These are phyloP conservation scores for Avicennia marina DNA, from an alignment of 257 asterid genomes.

Conservation along the genomic window DNA sequence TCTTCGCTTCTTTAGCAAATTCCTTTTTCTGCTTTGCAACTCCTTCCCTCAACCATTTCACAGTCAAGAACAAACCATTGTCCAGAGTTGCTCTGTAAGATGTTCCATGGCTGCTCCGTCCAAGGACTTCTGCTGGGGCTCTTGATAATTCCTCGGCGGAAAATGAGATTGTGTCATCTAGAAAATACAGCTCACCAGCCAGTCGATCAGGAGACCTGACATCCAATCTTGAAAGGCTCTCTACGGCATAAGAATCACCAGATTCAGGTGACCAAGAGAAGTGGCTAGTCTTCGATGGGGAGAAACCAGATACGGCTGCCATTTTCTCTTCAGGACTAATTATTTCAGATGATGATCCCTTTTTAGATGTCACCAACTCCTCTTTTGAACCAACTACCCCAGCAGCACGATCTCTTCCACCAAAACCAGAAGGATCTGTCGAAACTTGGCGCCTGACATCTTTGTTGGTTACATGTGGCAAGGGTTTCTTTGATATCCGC, in stretches of 20 bases:
- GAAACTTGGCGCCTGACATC: slow-evolving; percentile 39
- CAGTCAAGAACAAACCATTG: slow-evolving; percentile 82
- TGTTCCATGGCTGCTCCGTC: slow-evolving; percentile 97
- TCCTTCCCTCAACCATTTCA: slow-evolving; percentile 98
- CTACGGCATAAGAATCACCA: slow-evolving; percentile 70
- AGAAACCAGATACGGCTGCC: slow-evolving; percentile 65
- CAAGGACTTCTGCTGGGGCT: slow-evolving; percentile 97
- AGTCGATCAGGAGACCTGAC: slow-evolving; percentile 79
- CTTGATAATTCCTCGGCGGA: slow-evolving; percentile 82
- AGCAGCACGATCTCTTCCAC: slow-evolving; percentile 36
- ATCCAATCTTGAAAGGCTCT: slow-evolving; percentile 74
- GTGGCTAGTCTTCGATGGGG: slow-evolving; percentile 83
- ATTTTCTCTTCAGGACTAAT: slow-evolving; percentile 71
- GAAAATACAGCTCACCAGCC: slow-evolving; percentile 89
- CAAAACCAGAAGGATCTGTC: slow-evolving; percentile 39
- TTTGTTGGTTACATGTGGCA: slow-evolving; percentile 46
- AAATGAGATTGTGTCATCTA: slow-evolving; percentile 84
- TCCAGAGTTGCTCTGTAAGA: slow-evolving; percentile 84
- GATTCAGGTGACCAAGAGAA: slow-evolving; percentile 96
- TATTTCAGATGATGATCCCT: neutral
- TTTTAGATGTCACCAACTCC: slow-evolving; percentile 32
- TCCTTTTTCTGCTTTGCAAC: slow-evolving; percentile 97
- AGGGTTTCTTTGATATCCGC: slow-evolving; percentile 38
- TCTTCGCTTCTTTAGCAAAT: slow-evolving; percentile 95
- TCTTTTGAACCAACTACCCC: slow-evolving; percentile 66